These are phyloP conservation scores for Lyophyllum atratum DNA, from an alignment of 768 basidiomycete species.

Conservation along the genomic window DNA sequence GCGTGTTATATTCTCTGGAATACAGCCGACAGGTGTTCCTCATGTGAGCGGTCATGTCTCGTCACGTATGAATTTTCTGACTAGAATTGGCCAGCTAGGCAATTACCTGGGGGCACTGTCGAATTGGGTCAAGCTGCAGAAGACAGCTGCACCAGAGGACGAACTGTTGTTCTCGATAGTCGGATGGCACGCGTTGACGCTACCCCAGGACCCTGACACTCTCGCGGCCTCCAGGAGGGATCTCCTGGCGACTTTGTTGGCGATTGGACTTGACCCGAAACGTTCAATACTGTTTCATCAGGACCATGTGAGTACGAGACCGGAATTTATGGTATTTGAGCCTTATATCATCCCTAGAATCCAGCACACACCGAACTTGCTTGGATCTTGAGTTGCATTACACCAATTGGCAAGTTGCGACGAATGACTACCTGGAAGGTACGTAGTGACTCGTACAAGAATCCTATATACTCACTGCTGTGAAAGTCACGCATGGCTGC, in stretches of 20 bases:
- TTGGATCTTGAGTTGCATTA: conserved; percentile 88
- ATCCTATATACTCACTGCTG: neutral
- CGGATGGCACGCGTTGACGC: conserved; percentile 91
- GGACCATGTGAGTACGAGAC: conserved; percentile 67
- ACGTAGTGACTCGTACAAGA: conserved; percentile 9
- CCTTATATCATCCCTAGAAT: conserved; percentile 51
- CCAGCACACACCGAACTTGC: conserved; percentile 82
- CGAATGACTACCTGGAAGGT: conserved; percentile 99
- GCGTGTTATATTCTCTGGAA: conserved; percentile 80
- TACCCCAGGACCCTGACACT: conserved; percentile 78
- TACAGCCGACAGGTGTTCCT: conserved; percentile 91
- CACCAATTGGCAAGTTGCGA: conserved; percentile 78
- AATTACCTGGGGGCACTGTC: conserved; percentile 90
- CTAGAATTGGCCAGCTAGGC: conserved; percentile 63
- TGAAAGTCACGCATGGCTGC: conserved; percentile 72
- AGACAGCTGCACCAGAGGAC: conserved; percentile 56
- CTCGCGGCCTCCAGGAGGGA: conserved; percentile 67
- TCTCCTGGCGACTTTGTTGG: conserved; percentile 81
- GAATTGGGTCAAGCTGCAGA: conserved; percentile 87
- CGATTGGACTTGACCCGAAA: conserved; percentile 81
- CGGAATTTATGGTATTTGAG: neutral
- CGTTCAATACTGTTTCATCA: conserved; percentile 82
- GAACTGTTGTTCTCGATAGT: conserved; percentile 84
- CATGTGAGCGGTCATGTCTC: conserved; percentile 57
- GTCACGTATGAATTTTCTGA: conserved; percentile 11